Base-by-base conservation (phyloP, 345 rosid species). In the Linum tenue region DNA sequence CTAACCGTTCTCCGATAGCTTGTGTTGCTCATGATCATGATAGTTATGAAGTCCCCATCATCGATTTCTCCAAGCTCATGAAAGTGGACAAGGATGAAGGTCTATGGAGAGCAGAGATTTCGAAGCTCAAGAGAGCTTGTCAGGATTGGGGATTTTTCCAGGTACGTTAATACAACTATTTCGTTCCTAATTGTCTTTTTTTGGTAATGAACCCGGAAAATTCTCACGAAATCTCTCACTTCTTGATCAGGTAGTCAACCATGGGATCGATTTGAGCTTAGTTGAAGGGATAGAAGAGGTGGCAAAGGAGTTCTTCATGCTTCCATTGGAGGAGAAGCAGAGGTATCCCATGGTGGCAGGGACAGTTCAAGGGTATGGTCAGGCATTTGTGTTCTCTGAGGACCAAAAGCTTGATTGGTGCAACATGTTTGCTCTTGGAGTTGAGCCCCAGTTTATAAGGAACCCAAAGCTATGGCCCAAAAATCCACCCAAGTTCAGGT, bases 351-450 rank as follows among this genome's bases (percentile, higher is more conserved):
- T 92, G 97, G 83, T 75, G 63, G 91, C 97, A 41, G 97, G 98
- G 63, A 92, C 94, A 0, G 85, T 92, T 76, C 98, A 92, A 67
- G 97, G 97, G 43, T 90, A 92, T 60, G 98, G 98, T 9, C 96
- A 90, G 71, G 98, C 98, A 63, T 92, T 92, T 69, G 86, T 90
- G 15, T 90, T 92, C 83, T 88, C 98, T 0, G 96, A 92, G 78
- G 84, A 88, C 66, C 97, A 92, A 76, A 92, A 92, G 77, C 81
- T 92, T 59, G 98, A 92, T 67, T 92, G 98, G 98, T 90, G 97
- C 80, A 92, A 90, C 78, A 92, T 88, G 97, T 84, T 90, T 73
- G 97, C 97, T 37, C 97, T 92, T 66, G 98, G 97, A 44, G 67
- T 92, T 69, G 84, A 83, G 64, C 98, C 98, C 65, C 83, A 76